Evolutionary conservation across 2,329 filamentous ascomycete species (phyloP).

Genomic region (Hyphodiscus sp.): DNA sequence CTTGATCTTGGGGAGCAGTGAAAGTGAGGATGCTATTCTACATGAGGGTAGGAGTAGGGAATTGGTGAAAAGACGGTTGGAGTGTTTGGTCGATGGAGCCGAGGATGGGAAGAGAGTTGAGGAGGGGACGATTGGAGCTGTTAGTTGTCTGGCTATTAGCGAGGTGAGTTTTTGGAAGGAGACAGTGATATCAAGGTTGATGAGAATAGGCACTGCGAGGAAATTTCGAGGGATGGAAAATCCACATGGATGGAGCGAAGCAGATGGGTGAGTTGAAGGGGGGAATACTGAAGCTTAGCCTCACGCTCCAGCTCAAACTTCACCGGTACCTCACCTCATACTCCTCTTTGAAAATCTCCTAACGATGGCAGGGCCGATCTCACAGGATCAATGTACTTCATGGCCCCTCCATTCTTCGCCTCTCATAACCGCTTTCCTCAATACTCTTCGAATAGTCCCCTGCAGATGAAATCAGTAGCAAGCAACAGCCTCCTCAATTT

Average conservation of each 20-base stretch:
- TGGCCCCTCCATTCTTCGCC: background rate
- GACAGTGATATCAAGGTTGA: too few relatives aligned
- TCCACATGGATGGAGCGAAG: conserved; percentile 9
- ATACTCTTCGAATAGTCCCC: too few relatives aligned
- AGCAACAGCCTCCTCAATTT: conserved; percentile 1
- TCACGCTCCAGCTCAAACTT: conserved; percentile 6
- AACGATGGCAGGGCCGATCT: conserved; percentile 2
- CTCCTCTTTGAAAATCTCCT: background rate
- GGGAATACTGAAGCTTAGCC: conserved; percentile 2
- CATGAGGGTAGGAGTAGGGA: conserved; percentile 7
- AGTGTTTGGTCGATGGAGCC: background rate
- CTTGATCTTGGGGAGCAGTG: conserved; percentile 1
- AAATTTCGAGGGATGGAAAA: conserved; percentile 7
- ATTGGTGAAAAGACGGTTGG: conserved; percentile 6
- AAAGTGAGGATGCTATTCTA: conserved; percentile 5
- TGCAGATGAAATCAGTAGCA: background rate
- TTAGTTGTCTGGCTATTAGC: conserved; percentile 11
- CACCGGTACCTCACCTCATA: background rate
- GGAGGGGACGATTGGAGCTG: conserved; percentile 6
- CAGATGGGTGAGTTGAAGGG: conserved; percentile 7
- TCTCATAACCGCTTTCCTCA: too few relatives aligned
- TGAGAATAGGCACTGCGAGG: conserved; percentile 1
- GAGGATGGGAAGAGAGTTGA: background rate
- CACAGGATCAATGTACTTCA: conserved; percentile 4
- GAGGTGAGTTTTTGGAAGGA: background rate